Base-by-base conservation (phyloP, 2,329 filamentous ascomycete species). In the Bretziella fagacearum region DNA sequence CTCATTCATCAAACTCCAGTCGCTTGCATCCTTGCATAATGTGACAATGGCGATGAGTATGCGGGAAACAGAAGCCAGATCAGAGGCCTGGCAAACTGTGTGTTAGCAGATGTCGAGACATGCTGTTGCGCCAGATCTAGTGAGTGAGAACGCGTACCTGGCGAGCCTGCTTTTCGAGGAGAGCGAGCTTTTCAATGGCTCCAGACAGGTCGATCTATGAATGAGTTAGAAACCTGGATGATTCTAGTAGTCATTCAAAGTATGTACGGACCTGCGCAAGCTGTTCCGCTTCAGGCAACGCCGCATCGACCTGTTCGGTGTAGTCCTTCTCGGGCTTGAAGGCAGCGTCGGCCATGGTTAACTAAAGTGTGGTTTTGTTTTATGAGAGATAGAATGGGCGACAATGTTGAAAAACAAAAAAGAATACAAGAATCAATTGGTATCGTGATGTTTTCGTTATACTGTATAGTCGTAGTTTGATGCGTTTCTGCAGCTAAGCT, bases 301-400 rank as follows among this genome's bases (percentile, higher is more conserved):
- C 77, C 67, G 81, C 77, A 71, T 96, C 87, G 59, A 84, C 85
- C 66, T 96, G 87, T 69, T 94, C 93, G 60, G 84, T 81, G 76
- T 84, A 95, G 78, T 98, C 91, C 81, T 93, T 95, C 72, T 98
- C 91, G 60, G 89, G 84, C 76, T 93, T 93, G 64, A 91, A 66
- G 59, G 73, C 66, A 65, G 77, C 77, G 66, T 86, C 83, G 59
- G 86, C 82, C 86, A 93, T 93, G 61, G 47, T 48, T 44, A 29
- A 41, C 37, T 32, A 37, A 33, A 22, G 23, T 45, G 33, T 49
- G 33, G 37, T n/a, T n/a, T n/a, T n/a, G n/a, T n/a, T n/a, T 39
- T 39, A n/a, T 39, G 17, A n/a, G 18, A 39, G 35, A 18, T 39
- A n/a, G 33, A 13, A 33, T 44, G 27, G 23, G n/a, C n/a, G 11